Base-by-base conservation (phyloP, 768 basidiomycete genomes). In the Pisolithus microcarpus region DNA sequence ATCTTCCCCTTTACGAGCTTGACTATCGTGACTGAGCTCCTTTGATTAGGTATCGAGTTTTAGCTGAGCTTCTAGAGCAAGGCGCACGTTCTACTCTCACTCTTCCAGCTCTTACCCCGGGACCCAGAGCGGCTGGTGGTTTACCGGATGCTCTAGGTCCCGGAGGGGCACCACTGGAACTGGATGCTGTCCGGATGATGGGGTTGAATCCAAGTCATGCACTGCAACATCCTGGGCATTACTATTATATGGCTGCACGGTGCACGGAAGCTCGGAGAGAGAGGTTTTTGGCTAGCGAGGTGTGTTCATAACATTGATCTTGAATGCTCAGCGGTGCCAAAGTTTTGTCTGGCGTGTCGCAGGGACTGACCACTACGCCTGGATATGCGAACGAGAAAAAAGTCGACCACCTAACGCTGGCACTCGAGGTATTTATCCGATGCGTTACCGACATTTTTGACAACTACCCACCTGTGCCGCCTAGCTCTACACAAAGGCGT, bases 401-500 rank as follows among this genome's bases (percentile, higher is more conserved):
- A 62, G 87, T 94, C 7, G 91, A 95, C 52, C 94, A 99, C 63
- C 65, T 87, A 18, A 78, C 80, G 2, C 72, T 94, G 36, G 80
- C 90, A 38, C 71, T 95, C 28, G 95, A 99, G 78, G 92, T 87
- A 50, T 13, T 36, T 47, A 10, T 21, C 9, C 18, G 1, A 21
- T 23, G 3, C 13, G 48, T 8, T 28, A 18, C 52, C 24, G 60
- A 40, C 45, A 21, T 4, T 49, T 19, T 18, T 45, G n/a, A 53
- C 40, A 37, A 43, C 40, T 51, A 11, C 18, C 54, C 28, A 38
- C 4, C 16, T 21, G n/a, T 31, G 42, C 49, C 21, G 6, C 24
- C 6, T 23, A 94, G 91, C 76, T 99, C 1, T 94, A 92, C 63
- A 96, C 91, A 7, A 92, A 94, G 61, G 77, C 96, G 1, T 98